Evolutionary conservation across 2,329 filamentous ascomycete genomes (phyloP).

Genomic region (Macrophomina tecta): DNA sequence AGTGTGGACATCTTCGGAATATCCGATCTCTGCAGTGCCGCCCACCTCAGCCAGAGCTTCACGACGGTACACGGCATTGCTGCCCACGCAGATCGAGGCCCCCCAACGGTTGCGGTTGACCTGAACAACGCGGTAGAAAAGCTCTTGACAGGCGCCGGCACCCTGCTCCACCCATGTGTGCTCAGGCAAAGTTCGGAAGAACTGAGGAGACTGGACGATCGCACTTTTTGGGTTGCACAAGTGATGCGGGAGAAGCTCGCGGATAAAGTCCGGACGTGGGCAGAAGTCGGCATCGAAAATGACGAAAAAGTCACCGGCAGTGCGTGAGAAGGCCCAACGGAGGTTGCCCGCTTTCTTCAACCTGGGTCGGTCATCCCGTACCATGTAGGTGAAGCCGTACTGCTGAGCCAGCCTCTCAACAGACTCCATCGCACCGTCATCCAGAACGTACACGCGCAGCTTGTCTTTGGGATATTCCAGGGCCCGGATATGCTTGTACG

Average conservation of each 20-base stretch:
- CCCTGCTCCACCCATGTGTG: conserved; percentile 55
- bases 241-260: conserved; percentile 49
- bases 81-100: conserved; percentile 51
- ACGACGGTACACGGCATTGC: conserved; percentile 51
- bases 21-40: conserved; percentile 51
- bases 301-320: conserved; percentile 49
- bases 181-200: conserved; percentile 47
- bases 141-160: conserved; percentile 50
- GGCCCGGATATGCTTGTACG: conserved; percentile 42
- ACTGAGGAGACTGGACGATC: conserved; percentile 52
- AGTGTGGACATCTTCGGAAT: conserved; percentile 54
- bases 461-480: conserved; percentile 47
- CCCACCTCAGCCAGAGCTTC: conserved; percentile 49
- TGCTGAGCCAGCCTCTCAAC: conserved; percentile 41
- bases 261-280: conserved; percentile 49
- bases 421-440: conserved; percentile 45
- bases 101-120: conserved; percentile 51
- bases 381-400: conserved; percentile 50
- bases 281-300: conserved; percentile 55
- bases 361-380: conserved; percentile 50
- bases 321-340: conserved; percentile 49
- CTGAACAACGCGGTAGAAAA: conserved; percentile 53
- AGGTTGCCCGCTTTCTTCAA: conserved; percentile 53
- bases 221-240: conserved; percentile 47
- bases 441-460: conserved; percentile 49